Evolutionary conservation across 768 basidiomycete genomes (phyloP).

Genomic region (Tulasnella sp.): DNA sequence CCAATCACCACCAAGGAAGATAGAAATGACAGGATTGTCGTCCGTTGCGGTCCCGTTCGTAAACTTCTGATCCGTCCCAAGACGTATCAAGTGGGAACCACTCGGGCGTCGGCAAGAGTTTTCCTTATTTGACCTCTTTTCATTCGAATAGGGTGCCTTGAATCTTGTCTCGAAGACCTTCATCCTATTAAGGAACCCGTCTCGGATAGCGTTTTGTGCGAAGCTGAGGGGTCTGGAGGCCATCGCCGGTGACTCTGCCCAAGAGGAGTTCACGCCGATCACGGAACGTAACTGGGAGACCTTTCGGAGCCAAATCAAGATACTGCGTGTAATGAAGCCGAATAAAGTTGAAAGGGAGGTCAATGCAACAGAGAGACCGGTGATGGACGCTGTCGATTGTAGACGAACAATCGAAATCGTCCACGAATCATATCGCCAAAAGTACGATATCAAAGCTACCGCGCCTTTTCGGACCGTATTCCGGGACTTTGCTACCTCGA

Average conservation of each 20-base stretch:
- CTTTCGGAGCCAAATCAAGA: background rate
- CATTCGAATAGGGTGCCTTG: background rate
- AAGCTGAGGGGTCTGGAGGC: background rate
- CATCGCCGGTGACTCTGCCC: background rate
- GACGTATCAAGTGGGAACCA: background rate
- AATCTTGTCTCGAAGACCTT: background rate
- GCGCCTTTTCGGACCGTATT: background rate
- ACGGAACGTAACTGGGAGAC: background rate
- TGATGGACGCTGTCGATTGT: background rate
- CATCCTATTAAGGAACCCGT: background rate
- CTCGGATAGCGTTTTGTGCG: background rate
- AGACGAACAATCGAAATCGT: background rate
- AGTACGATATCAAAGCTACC: background rate
- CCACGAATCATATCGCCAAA: background rate
- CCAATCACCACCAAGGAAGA: background rate
- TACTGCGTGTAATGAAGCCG: background rate
- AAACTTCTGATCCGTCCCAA: slow-evolving; percentile 1
- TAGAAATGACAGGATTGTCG: background rate
- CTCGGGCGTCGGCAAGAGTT: too few species aligned
- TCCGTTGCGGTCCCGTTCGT: background rate
- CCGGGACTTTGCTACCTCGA: background rate
- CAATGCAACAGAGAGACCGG: too few species aligned
- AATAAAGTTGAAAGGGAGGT: background rate
- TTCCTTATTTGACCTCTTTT: too few species aligned
- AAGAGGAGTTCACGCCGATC: background rate